A percentile compares a stretch with the other conserved stretches of the same genome.
Conservation (phyloP, 176 grass and related monocot species). For the Cymbopogon citratus region DNA sequence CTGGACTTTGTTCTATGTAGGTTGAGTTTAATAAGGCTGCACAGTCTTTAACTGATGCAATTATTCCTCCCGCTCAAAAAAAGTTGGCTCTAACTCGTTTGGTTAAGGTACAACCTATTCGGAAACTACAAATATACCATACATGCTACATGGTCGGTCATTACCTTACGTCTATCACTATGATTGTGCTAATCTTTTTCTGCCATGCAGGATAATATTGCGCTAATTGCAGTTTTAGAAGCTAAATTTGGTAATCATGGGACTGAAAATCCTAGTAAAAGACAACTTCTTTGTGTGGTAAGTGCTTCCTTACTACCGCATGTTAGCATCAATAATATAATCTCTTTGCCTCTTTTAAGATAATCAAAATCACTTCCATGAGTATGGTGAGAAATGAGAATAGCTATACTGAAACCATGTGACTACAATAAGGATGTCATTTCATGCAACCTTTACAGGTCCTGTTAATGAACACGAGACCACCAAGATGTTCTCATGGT, state of each 20-base stretch:
- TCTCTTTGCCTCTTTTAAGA: constrained; percentile 19
- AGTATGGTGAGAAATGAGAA: background rate
- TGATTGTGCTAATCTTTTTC: background rate
- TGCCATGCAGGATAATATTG: constrained; percentile 70
- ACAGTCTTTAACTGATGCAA: constrained; percentile 74
- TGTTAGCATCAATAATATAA: background rate
- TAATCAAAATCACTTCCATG: background rate
- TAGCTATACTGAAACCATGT: background rate
- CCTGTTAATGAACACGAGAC: background rate
- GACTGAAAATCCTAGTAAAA: constrained; percentile 81
- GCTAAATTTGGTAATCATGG: constrained; percentile 65
- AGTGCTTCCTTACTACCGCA: background rate
- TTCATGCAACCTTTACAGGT: background rate
- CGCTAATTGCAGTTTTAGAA: constrained; percentile 82
- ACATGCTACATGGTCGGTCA: background rate
- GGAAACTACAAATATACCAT: background rate
- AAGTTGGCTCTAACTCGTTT: constrained; percentile 62
- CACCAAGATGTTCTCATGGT: background rate
- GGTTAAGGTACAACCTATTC: constrained; percentile 51
- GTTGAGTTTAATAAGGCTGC: constrained; percentile 95
- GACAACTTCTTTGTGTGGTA: constrained; percentile 86
- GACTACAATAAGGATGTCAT: constrained; percentile 17
- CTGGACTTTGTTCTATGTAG: constrained; percentile 36
- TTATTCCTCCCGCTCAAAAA: constrained; percentile 64
- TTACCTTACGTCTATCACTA: background rate